A percentile compares a stretch with the other conserved stretches of the same genome.
Conservation (phyloP, 1,139 yeast species). For the Suhomyces bolitotheri region DNA sequence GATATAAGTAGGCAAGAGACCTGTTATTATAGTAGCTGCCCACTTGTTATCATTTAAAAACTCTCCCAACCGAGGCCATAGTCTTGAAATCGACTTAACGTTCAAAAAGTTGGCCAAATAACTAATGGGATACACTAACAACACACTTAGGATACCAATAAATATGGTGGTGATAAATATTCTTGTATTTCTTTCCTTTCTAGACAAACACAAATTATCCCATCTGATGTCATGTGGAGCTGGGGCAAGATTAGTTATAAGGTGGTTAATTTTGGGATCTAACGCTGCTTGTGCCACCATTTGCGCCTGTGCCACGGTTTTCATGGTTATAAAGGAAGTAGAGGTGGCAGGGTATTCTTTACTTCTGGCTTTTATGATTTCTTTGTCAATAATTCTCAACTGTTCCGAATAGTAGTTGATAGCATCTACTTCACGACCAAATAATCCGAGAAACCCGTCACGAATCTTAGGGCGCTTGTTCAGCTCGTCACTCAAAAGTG, state of each 20-base stretch:
- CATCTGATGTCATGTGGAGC: conserved; percentile 86
- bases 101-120: conserved; percentile 73
- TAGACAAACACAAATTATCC: conserved; percentile 67
- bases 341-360: conserved; percentile 64
- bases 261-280: conserved; percentile 73
- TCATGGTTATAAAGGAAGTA: conserved; percentile 80
- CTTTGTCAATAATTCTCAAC: conserved; percentile 57
- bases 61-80: conserved; percentile 73
- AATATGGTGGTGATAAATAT: conserved; percentile 62
- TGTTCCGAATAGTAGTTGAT: conserved; percentile 59
- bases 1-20: conserved; percentile 74
- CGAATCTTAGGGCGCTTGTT: conserved; percentile 51
- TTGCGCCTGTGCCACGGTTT: conserved; percentile 82
- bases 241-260: conserved; percentile 77
- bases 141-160: conserved; percentile 63
- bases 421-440: conserved; percentile 63
- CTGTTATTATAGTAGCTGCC: conserved; percentile 68
- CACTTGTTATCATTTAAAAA: conserved; percentile 57
- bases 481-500: conserved; percentile 32
- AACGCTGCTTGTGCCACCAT: conserved; percentile 87
- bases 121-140: conserved; percentile 72
- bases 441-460: conserved; percentile 52
- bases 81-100: conserved; percentile 62
- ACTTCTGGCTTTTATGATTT: conserved; percentile 55
- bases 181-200: conserved; percentile 55